These are phyloP conservation scores for Kitagawia praeruptora DNA, from an alignment of 129 eudicot species.

Conservation along the genomic window DNA sequence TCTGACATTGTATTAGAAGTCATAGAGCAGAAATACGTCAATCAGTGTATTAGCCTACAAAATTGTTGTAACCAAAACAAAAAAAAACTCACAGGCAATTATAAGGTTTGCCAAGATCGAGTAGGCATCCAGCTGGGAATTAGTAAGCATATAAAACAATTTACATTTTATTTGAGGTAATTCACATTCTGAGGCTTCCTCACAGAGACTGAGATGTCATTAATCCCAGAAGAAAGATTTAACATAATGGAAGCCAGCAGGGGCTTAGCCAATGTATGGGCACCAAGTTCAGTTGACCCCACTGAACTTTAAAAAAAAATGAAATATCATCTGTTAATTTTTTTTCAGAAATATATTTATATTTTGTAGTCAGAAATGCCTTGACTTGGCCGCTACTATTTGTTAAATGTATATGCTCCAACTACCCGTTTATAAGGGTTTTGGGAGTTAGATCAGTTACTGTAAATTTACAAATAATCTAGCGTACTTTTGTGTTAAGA, in stretches of 20 bases:
- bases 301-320: not conserved
- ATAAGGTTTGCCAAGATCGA: not conserved
- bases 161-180: not conserved
- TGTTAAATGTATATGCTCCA: not conserved
- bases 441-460: not conserved
- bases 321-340: too few relatives aligned
- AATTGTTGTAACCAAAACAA: not conserved
- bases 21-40: not conserved
- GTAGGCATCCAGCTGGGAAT: not conserved
- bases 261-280: not conserved
- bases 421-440: too few relatives aligned
- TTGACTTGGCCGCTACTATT: not conserved
- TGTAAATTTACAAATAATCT: too few relatives aligned
- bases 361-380: not conserved
- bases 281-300: not conserved
- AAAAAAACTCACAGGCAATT: not conserved
- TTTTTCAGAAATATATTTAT: too few relatives aligned
- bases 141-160: not conserved
- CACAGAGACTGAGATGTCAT: not conserved
- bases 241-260: not conserved
- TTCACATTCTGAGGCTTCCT: not conserved
- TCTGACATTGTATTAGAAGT: slow-evolving; percentile 28
- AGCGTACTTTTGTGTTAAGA: not conserved
- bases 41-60: not conserved
- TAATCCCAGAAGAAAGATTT: not conserved